Evolutionary conservation across 257 asterid genomes (phyloP), one percentile per base, ranked within the genome.

Genomic region (Echites panduratus): DNA sequence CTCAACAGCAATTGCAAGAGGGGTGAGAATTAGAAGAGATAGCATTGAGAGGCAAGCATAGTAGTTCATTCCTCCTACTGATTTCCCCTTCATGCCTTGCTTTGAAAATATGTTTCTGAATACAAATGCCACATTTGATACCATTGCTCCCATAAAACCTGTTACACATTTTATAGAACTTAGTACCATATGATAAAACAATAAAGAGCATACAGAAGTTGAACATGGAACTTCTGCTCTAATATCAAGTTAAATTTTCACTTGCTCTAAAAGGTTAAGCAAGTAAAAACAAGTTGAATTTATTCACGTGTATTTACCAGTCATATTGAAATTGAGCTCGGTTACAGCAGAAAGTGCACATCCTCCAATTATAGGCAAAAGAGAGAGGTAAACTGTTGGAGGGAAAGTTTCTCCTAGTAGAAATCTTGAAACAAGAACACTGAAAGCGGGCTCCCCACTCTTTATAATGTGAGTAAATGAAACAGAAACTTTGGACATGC

Each of bases 401-500:
- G 98, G 96, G 73, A 93, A 93, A 2, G 90, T 66, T 80, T 93
- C 98, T 49, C 98, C 98, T 77, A 90, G 50, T 72, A 90, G 67
- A 81, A 93, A 88, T 66, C 84, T 93, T 20, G 97, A 90, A 61
- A 93, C 96, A 79, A 93, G 79, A 58, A 93, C 98, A 72, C 94
- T 93, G 75, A 93, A 93, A 72, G 98, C 98, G 26, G 98, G 98
- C 70, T 93, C 97, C 29, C 96, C 92, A 77, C 97, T 93, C 85
- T 93, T 93, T 87, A 93, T 93, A 71, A 93, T 93, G 76, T 93
- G 97, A 14, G 98, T 93, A 78, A 93, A 93, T 17, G 98, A 93
- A 72, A 93, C 98, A 4, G 98, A 97, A 77, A 93, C 98, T 86
- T 93, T 93, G n/a, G 98, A 93, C 98, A 93, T 93, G 76, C 98